Evolutionary conservation across 1,139 yeast species (phyloP).

Genomic region (Nakaseomyces bracarensis): DNA sequence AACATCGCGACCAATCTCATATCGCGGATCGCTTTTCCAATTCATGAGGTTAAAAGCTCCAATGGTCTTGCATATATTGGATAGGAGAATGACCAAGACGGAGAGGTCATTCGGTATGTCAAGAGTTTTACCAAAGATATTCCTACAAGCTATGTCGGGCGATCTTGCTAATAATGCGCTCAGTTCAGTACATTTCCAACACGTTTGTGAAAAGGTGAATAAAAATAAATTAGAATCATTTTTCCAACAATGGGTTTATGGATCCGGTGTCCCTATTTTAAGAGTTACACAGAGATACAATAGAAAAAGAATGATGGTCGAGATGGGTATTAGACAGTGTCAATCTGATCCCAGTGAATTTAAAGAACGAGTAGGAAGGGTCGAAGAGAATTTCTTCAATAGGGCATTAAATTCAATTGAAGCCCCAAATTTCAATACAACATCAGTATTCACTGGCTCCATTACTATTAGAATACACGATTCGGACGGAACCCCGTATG

Average conservation of each 20-base stretch:
- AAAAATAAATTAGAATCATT: conserved; percentile 75
- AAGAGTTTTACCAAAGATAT: conserved; percentile 83
- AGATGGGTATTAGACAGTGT: conserved; percentile 87
- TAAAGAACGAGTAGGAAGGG: conserved; percentile 14
- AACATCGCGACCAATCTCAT: conserved; percentile 53
- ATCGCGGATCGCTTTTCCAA: conserved; percentile 38
- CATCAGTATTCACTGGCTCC: conserved; percentile 73
- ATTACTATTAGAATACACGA: conserved; percentile 96
- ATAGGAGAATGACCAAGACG: conserved; percentile 89
- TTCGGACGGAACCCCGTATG: conserved; percentile 99
- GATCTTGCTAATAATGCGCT: conserved; percentile 74
- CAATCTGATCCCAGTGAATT: conserved; percentile 61
- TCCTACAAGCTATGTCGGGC: conserved; percentile 92
- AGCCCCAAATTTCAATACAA: conserved; percentile 28
- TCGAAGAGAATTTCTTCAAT: conserved; percentile 23
- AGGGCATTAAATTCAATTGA: conserved; percentile 25
- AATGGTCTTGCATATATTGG: conserved; percentile 71
- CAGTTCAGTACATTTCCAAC: conserved; percentile 78
- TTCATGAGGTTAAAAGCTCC: conserved; percentile 79
- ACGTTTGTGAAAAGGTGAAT: conserved; percentile 88
- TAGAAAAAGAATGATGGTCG: conserved; percentile 87
- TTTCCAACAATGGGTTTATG: conserved; percentile 89
- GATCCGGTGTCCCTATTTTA: conserved; percentile 83
- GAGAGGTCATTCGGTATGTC: conserved; percentile 89
- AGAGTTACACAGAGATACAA: conserved; percentile 86